Percentiles rank a stretch among this genome's conserved stretches.
These are phyloP conservation scores for Collybia nuda DNA, from an alignment of 768 basidiomycete genomes.

Conservation along the genomic window DNA sequence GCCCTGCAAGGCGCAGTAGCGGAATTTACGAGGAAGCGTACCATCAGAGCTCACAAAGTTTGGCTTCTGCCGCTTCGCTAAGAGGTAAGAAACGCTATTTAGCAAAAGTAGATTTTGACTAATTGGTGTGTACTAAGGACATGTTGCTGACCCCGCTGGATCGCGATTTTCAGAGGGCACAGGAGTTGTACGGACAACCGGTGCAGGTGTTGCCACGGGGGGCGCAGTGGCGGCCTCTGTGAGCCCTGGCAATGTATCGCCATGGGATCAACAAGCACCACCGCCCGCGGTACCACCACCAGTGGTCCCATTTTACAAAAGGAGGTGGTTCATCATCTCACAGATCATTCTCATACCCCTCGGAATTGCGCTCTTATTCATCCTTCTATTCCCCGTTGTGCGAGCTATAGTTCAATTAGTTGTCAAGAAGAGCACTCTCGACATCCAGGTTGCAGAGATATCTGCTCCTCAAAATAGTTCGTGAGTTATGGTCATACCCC, in stretches of 20 bases:
- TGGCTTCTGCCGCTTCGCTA: slow-evolving; percentile 30
- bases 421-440: slow-evolving; percentile 53
- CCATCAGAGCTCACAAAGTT: slow-evolving; percentile 27
- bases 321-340: slow-evolving; percentile 62
- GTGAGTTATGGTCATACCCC: slow-evolving; percentile 32
- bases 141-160: slow-evolving; percentile 32
- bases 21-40: slow-evolving; percentile 28
- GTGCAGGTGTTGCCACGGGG: slow-evolving; percentile 16
- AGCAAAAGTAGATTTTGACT: neutral
- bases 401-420: slow-evolving; percentile 66
- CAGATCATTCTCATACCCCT: slow-evolving; percentile 48
- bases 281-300: slow-evolving; percentile 16
- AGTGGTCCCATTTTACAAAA: slow-evolving; percentile 54
- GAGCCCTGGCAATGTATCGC: slow-evolving; percentile 12
- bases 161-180: slow-evolving; percentile 21
- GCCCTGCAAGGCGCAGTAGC: slow-evolving; percentile 32
- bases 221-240: slow-evolving; percentile 9
- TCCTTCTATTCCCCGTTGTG: slow-evolving; percentile 68
- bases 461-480: slow-evolving; percentile 53
- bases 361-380: slow-evolving; percentile 63
- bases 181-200: slow-evolving; percentile 21
- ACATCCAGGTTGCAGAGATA: slow-evolving; percentile 53
- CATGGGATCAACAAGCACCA: slow-evolving; percentile 12
- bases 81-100: slow-evolving; percentile 23
- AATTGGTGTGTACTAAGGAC: slow-evolving; percentile 19